A percentile compares a stretch with the other conserved stretches of the same genome.
phyloP scores from a whole-genome alignment of 805 yeast species.

The Cyberlindnera amylophila region DNA sequence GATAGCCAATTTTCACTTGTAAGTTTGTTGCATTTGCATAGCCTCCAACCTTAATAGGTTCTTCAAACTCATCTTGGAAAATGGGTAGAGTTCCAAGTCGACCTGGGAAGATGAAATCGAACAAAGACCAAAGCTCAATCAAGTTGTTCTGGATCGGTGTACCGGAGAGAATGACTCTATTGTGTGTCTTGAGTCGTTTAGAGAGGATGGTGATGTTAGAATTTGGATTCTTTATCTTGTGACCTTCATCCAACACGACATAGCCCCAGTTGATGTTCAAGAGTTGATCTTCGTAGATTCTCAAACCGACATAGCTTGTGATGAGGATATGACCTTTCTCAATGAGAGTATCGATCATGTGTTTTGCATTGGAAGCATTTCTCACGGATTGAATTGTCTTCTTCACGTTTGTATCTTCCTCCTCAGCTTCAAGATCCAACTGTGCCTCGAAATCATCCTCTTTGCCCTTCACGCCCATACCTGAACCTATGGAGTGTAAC shows the following conservation, averaged over 20 bases:
- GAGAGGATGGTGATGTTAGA: conserved; percentile 81
- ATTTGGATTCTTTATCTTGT: conserved; percentile 92
- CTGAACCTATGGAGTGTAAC: conserved; percentile 88
- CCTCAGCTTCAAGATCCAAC: conserved; percentile 41
- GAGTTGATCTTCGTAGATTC: conserved; percentile 59
- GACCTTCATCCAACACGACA: conserved; percentile 92
- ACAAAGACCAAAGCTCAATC: conserved; percentile 88
- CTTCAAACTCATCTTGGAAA: conserved; percentile 86
- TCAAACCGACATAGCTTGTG: conserved; percentile 87
- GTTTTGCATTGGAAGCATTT: conserved; percentile 39
- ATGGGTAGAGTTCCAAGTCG: conserved; percentile 92
- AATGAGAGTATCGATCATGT: conserved; percentile 54
- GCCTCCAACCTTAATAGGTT: conserved; percentile 95
- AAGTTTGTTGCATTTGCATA: conserved; percentile 95
- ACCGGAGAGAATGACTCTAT: conserved; percentile 86
- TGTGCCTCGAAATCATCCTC: conserved; percentile 52
- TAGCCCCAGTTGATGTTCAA: conserved; percentile 83
- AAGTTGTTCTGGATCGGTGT: conserved; percentile 96
- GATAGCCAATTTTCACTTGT: conserved; percentile 94
- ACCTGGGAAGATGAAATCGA: conserved; percentile 95
- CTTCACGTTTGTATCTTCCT: conserved; percentile 33
- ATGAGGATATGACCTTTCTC: conserved; percentile 76
- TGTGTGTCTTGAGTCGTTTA: conserved; percentile 79
- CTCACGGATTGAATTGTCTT: conserved; percentile 22
- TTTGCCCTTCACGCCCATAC: conserved; percentile 48